A percentile compares a stretch with the other conserved stretches of the same genome.
Evolutionary conservation across 2,329 filamentous ascomycete species (phyloP).

Genomic region (Beauveria asiatica): DNA sequence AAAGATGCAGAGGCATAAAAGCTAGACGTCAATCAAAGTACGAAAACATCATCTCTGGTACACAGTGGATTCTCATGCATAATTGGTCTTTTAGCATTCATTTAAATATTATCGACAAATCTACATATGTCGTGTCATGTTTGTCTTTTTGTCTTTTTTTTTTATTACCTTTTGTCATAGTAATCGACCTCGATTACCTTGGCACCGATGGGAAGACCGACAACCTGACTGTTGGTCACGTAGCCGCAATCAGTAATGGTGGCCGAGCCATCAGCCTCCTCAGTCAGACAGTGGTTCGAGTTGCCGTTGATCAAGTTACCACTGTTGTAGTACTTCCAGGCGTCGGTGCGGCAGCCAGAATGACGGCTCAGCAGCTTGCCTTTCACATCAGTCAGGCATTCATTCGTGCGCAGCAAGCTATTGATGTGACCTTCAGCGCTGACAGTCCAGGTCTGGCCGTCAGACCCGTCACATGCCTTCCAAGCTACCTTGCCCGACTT

Average conservation of each 20-base stretch:
- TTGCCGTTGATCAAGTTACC: conserved; percentile 33
- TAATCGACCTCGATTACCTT: conserved; percentile 7
- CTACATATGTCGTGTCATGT: background rate
- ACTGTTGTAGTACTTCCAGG: conserved; percentile 34
- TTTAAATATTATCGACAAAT: background rate
- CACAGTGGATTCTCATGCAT: background rate
- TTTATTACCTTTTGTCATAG: conserved; percentile 2
- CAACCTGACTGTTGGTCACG: conserved; percentile 34
- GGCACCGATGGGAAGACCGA: conserved; percentile 35
- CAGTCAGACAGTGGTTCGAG: conserved; percentile 30
- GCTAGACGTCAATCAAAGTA: background rate
- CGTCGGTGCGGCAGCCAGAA: conserved; percentile 20
- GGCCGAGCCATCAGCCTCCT: conserved; percentile 21
- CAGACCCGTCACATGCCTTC: conserved; percentile 26
- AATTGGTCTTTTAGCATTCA: background rate
- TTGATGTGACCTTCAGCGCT: conserved; percentile 25
- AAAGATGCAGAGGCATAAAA: conserved; percentile 20
- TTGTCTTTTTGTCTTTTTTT: background rate
- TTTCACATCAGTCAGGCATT: conserved; percentile 24
- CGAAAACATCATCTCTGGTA: background rate
- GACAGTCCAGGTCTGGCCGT: conserved; percentile 35
- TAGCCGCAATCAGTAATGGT: conserved; percentile 25
- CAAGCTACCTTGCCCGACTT: conserved; percentile 22
- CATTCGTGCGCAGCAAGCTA: conserved; percentile 25
- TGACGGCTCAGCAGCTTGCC: conserved; percentile 13